Evolutionary conservation across 306 rosid genomes (phyloP), one percentile per base, ranked within the genome.

Genomic region (Quillaja saponaria): DNA sequence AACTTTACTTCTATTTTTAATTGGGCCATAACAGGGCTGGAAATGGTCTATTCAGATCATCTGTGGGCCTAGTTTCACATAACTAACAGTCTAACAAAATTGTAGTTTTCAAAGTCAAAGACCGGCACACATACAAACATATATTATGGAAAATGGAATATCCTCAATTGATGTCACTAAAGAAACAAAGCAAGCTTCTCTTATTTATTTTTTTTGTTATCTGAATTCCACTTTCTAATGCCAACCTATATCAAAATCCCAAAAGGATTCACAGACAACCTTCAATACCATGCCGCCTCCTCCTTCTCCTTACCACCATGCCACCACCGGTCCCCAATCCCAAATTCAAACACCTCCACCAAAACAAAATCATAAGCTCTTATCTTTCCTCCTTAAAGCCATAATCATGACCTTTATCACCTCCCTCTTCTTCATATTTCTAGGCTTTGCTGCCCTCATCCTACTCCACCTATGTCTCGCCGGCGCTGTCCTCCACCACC

Each of bases 401-500:
- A 51, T 89, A 13, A 75, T 88, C 55, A 86, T 92, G 96, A 81
- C 74, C 55, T 66, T 84, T 35, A 68, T 88, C 53, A 84, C 96
- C 67, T 73, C 94, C 63, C 63, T 88, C 64, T 92, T 92, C 83
- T 79, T 88, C 82, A 78, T 92, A 69, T 88, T 91, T 58, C 76
- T 92, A 10, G 90, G 88, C 45, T 68, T 79, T 62, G 95, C 96
- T 19, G 76, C 88, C 21, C 75, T 85, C 19, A 70, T 89, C 54
- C 83, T 88, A 57, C 75, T 88, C 63, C 72, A 77, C 65, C 84
- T 84, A 71, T 84, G 81, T 73, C 72, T 88, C 74, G 64, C 81
- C 17, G 84, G 82, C 67, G 80, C 75, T 4, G 70, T 87, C 53
- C 31, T 78, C 70, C 96, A 77, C 82, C 84, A 90, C 72, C 85